Evolutionary conservation across 2,329 filamentous ascomycete genomes (phyloP), one percentile per base, ranked within the genome.

Genomic region (Hypomyces perniciosus): DNA sequence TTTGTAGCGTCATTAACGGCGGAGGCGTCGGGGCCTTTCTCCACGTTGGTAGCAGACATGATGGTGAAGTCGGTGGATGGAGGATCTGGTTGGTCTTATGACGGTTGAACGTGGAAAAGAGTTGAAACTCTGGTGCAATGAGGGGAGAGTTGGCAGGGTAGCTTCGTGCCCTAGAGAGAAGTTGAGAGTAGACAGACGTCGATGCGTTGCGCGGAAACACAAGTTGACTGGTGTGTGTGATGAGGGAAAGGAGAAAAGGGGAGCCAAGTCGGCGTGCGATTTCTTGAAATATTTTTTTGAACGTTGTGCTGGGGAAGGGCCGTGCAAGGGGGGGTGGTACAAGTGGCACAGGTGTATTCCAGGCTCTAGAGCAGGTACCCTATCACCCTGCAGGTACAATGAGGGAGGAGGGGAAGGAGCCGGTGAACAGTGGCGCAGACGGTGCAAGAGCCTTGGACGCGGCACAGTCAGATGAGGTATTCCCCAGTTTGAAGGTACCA

Each of bases 141-240:
- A 80, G 79, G 67, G 66, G 66, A 65, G 62, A 63, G 62, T 69
- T 66, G 63, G 71, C 77, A 90, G 87, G 87, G 87, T 90, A 88
- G 87, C 87, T 90, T 81, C 74, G 86, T 89, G 87, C 87, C 87
- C 87, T 90, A 90, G 86, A 84, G 72, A 72, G 65, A 60, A 61
- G 61, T 66, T 68, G 62, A 60, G 58, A 62, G 62, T 67, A 65
- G 70, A 72, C 70, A 72, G 68, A 72, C 70, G 70, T 59, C 70
- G 67, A 65, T 70, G 70, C 70, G 70, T 72, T 72, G 70, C 68
- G 69, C 70, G 70, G 69, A 71, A 67, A 72, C 69, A 72, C 70
- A 71, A 64, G 62, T 61, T 71, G 65, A 62, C 68, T 71, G 67
- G 62, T 64, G 63, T 66, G 65, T 73, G 71, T 73, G 69, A 70